Evolutionary conservation across 148 eudicot genomes (phyloP).

Genomic region (Salicornia ramosissima): DNA sequence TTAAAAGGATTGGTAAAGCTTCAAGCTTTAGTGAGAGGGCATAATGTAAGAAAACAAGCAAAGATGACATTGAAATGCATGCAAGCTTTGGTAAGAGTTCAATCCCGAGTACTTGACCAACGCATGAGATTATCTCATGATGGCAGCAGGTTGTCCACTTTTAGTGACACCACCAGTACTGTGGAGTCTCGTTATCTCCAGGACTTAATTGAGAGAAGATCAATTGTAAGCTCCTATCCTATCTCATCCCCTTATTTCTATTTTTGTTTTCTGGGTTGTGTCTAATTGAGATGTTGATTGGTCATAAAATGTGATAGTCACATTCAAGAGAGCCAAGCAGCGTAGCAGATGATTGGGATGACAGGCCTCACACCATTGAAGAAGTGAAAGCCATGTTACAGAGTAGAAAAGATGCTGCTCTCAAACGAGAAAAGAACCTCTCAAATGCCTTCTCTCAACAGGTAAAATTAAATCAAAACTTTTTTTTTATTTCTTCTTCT

Average conservation of each 20-base stretch:
- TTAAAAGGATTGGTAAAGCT: conserved; percentile 82
- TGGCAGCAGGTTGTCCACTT: conserved; percentile 58
- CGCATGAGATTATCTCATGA: conserved; percentile 65
- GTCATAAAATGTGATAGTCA: conserved; percentile 17
- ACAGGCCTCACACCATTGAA: conserved; percentile 66
- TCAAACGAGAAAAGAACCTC: conserved; percentile 50
- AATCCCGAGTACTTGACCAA: conserved; percentile 57
- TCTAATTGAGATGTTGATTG: background rate
- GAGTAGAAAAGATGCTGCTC: conserved; percentile 51
- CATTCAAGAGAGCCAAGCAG: conserved; percentile 70
- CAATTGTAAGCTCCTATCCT: conserved; percentile 38
- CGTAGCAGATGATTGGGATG: conserved; percentile 75
- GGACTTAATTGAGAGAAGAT: conserved; percentile 54
- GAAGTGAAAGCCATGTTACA: conserved; percentile 78
- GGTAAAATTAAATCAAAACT: conserved; percentile 23
- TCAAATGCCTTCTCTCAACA: conserved; percentile 64
- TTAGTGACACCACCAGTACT: conserved; percentile 53
- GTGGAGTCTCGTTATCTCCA: conserved; percentile 54
- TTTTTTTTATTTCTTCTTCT: background rate
- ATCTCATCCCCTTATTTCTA: background rate
- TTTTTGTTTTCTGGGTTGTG: background rate
- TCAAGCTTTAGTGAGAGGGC: conserved; percentile 93
- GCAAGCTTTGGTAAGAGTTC: conserved; percentile 76
- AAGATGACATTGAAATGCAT: conserved; percentile 74
- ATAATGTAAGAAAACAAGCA: conserved; percentile 77